phyloP scores from a whole-genome alignment of 2,329 filamentous ascomycete genomes.

The Teratosphaeria destructans region DNA sequence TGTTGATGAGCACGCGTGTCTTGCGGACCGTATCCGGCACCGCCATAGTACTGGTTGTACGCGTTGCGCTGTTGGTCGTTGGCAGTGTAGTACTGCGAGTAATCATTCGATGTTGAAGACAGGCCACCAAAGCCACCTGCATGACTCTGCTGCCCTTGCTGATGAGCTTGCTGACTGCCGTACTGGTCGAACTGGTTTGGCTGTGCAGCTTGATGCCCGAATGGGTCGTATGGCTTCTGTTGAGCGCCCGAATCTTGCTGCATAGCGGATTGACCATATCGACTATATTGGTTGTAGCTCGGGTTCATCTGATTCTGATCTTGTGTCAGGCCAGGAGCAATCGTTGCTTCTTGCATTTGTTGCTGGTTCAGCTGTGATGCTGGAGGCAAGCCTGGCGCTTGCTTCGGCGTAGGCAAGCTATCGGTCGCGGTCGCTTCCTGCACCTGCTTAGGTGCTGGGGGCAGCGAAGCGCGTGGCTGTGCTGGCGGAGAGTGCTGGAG shows the following conservation, averaged over 20 bases:
- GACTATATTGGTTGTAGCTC: slow-evolving; percentile 55
- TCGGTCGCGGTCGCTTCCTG: slow-evolving; percentile 31
- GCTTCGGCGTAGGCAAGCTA: slow-evolving; percentile 43
- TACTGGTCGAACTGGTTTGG: slow-evolving; percentile 38
- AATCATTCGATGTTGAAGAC: slow-evolving; percentile 68
- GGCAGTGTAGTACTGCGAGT: slow-evolving; percentile 74
- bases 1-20: slow-evolving; percentile 9
- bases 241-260: slow-evolving; percentile 47
- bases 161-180: slow-evolving; percentile 45
- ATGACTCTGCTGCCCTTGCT: slow-evolving; percentile 44
- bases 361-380: slow-evolving; percentile 43
- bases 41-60: slow-evolving; percentile 58
- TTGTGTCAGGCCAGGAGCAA: slow-evolving; percentile 44
- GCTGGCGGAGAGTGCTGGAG: slow-evolving; percentile 85
- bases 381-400: slow-evolving; percentile 48
- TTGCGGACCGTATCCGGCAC: slow-evolving; percentile 41
- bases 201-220: slow-evolving; percentile 58
- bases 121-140: slow-evolving; percentile 55
- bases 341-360: slow-evolving; percentile 29
- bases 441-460: slow-evolving; percentile 51
- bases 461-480: slow-evolving; percentile 75
- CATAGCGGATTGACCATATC: slow-evolving; percentile 53
- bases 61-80: slow-evolving; percentile 62
- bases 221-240: slow-evolving; percentile 82
- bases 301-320: slow-evolving; percentile 35